Percentiles rank a stretch among this genome's conserved stretches.
These are phyloP conservation scores for Penstemon barbatus DNA, from an alignment of 257 asterid species.

Conservation along the genomic window DNA sequence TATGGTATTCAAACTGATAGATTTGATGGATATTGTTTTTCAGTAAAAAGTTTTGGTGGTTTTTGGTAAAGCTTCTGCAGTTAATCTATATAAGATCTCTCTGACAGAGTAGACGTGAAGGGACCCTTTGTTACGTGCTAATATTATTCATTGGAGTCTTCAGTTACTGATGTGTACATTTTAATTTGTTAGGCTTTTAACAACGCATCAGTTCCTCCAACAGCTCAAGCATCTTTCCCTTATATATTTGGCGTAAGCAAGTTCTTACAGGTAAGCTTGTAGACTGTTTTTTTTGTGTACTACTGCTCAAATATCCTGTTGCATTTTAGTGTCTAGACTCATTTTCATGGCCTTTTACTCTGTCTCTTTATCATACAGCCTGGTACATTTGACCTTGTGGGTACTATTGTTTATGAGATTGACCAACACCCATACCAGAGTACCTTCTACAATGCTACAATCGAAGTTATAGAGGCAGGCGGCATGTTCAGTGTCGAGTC, in stretches of 20 bases:
- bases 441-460: slow-evolving; percentile 87
- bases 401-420: slow-evolving; percentile 82
- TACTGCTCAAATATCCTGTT: slow-evolving; percentile 19
- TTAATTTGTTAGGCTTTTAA: slow-evolving; percentile 57
- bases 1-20: neutral
- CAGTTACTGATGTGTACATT: slow-evolving; percentile 18
- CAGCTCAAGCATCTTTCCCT: slow-evolving; percentile 91
- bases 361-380: slow-evolving; percentile 50
- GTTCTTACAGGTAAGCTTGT: slow-evolving; percentile 79
- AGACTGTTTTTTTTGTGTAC: slow-evolving; percentile 8
- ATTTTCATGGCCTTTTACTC: slow-evolving; percentile 12
- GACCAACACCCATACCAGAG: slow-evolving; percentile 76
- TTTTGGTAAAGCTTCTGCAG: neutral
- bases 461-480: slow-evolving; percentile 87
- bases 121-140: neutral
- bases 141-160: slow-evolving; percentile 10
- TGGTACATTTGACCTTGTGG: slow-evolving; percentile 91
- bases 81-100: neutral
- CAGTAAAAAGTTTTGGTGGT: neutral
- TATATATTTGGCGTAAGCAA: slow-evolving; percentile 87
- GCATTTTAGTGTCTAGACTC: neutral
- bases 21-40: too few relatives aligned
- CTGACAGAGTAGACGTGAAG: neutral
- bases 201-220: slow-evolving; percentile 89
- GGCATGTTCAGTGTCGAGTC: slow-evolving; percentile 88